These are phyloP conservation scores for Lactarius sanguifluus DNA, from an alignment of 768 basidiomycete species.

Conservation along the genomic window DNA sequence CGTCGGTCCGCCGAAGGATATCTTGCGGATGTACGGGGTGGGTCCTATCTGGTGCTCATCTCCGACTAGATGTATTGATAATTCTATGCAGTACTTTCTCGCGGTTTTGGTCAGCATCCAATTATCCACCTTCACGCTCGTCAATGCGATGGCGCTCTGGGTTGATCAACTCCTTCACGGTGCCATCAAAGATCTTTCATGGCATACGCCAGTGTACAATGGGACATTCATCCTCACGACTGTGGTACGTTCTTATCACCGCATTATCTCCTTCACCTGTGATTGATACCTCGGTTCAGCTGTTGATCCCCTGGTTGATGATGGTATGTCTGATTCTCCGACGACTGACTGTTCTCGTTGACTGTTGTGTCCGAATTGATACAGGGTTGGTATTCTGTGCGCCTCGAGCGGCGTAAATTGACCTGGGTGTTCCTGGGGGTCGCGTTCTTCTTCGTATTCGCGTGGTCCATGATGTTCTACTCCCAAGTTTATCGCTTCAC, in stretches of 20 bases:
- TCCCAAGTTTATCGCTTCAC: slow-evolving; percentile 36
- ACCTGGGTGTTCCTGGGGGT: slow-evolving; percentile 48
- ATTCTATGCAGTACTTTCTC: slow-evolving; percentile 48
- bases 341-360: neutral
- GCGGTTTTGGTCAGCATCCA: slow-evolving; percentile 55
- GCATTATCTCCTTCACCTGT: neutral
- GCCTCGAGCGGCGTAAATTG: slow-evolving; percentile 43
- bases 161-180: slow-evolving; percentile 52
- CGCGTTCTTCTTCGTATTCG: slow-evolving; percentile 38
- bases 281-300: slow-evolving; percentile 32
- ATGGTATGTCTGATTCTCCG: slow-evolving; percentile 38
- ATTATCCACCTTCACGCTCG: slow-evolving; percentile 51
- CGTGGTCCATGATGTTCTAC: slow-evolving; percentile 33
- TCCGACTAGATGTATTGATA: neutral
- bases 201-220: slow-evolving; percentile 44
- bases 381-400: slow-evolving; percentile 57
- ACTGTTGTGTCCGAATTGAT: neutral
- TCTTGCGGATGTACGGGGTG: slow-evolving; percentile 53
- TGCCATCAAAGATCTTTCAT: slow-evolving; percentile 44
- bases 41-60: slow-evolving; percentile 24
- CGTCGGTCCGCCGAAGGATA: slow-evolving; percentile 51
- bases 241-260: slow-evolving; percentile 38
- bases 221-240: slow-evolving; percentile 47
- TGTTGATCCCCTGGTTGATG: slow-evolving; percentile 54
- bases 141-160: slow-evolving; percentile 55